Conservation (phyloP, 2,329 filamentous ascomycete genomes). For the Pseudogymnoascus sp. region DNA sequence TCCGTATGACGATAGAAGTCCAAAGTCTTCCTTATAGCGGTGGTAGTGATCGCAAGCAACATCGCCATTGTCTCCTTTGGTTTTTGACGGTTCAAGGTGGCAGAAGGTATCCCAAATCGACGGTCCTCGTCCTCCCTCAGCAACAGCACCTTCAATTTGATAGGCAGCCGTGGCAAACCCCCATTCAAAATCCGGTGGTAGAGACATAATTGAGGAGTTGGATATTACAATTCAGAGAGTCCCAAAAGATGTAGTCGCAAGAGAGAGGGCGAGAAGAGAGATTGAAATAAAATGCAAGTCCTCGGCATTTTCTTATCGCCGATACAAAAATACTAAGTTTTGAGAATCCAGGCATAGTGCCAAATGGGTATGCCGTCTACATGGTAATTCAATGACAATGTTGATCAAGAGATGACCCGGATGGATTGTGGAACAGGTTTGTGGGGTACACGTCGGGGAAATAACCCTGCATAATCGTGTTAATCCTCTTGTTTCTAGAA, state of each 20-base stretch:
- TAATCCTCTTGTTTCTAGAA: neutral
- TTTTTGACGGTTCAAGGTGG: conserved; percentile 26
- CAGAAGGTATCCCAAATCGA: conserved; percentile 32
- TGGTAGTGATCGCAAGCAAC: conserved; percentile 42
- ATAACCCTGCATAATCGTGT: neutral
- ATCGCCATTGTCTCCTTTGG: conserved; percentile 33
- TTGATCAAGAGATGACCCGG: neutral
- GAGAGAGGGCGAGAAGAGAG: neutral
- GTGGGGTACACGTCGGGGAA: neutral
- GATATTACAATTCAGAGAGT: conserved; percentile 1
- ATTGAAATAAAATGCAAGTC: neutral
- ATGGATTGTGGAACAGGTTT: neutral
- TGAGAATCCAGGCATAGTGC: neutral
- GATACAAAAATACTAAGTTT: neutral
- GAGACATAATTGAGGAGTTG: conserved; percentile 5
- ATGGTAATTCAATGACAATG: neutral
- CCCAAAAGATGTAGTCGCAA: neutral
- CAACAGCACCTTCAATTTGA: conserved; percentile 37
- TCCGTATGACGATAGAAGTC: conserved; percentile 31
- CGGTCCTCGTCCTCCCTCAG: conserved; percentile 32
- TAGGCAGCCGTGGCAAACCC: conserved; percentile 34
- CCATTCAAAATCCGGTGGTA: conserved; percentile 33
- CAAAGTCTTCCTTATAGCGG: conserved; percentile 39
- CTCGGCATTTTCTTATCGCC: neutral
- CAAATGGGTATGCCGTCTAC: neutral